Base-by-base conservation (phyloP, 2,329 filamentous ascomycete genomes). In the Sporothrix globosa region DNA sequence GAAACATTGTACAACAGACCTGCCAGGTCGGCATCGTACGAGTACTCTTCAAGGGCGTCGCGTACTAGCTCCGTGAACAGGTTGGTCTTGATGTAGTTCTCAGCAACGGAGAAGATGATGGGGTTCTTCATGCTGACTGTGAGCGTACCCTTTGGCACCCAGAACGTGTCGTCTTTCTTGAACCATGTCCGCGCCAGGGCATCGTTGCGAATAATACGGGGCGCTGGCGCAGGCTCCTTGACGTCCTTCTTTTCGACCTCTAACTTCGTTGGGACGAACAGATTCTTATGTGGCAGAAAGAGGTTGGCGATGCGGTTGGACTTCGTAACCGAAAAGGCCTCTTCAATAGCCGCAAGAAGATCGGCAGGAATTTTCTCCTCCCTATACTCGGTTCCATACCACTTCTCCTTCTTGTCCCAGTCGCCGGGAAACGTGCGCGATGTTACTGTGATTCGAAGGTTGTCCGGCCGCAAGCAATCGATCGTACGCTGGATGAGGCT, bases 81-180 rank as follows among this genome's bases (percentile, higher is more conserved):
- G 70, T 88, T 89, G 2, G 91, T 87, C 77, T 96, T 93, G 72
- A 96, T 89, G 44, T 88, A 85, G 73, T 91, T 94, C 70, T 91
- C 89, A 1, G 93, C 91, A 4, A 92, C 93, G 1, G 92, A 87
- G 78, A 89, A 90, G n/a, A 92, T 89, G 60, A 97, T 81, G 0
- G 93, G 91, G 71, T 90, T 97, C 75, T 90, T 88, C 74, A 96
- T 85, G 75, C 90, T 92, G 73, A 97, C 88, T 74, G 93, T 87
- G 21, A 98, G 83, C 71, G 93, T 96, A 3, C 92, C 96, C 79
- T 97, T 97, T 10, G 96, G 96, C 11, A 98, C 96, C 94, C 95
- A 98, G 80, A 98, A 99, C 0, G 90, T 93, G 76, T 99, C 96
- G 76, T 99, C 96, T 81, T 98, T 98, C 84, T 99, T 99, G 84